phyloP scores from a whole-genome alignment of 805 yeast species.

The Crinitomyces ghanaensis region DNA sequence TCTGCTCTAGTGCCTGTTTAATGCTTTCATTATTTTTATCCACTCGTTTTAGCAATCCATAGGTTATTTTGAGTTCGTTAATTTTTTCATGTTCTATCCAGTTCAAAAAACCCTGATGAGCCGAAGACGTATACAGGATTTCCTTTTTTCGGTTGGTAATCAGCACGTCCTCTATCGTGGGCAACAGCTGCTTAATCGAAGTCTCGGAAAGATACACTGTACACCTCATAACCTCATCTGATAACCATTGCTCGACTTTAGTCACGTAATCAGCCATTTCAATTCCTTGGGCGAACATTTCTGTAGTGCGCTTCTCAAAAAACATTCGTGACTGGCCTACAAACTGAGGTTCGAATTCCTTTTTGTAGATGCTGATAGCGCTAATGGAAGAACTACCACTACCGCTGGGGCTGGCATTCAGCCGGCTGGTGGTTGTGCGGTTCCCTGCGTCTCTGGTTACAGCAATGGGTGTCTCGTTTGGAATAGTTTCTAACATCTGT shows the following conservation, averaged over 20 bases:
- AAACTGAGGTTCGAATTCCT: constrained; percentile 55
- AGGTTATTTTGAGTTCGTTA: constrained; percentile 36
- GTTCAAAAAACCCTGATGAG: constrained; percentile 47
- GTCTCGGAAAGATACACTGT: constrained; percentile 41
- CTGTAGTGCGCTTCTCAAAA: constrained; percentile 38
- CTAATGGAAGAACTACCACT: neutral
- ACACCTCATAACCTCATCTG: constrained; percentile 51
- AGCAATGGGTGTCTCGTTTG: constrained; percentile 25
- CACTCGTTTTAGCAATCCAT: constrained; percentile 40
- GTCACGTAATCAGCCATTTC: constrained; percentile 47
- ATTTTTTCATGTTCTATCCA: constrained; percentile 43
- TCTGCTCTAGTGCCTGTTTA: constrained; percentile 35
- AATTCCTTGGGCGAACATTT: constrained; percentile 29
- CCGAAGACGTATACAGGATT: constrained; percentile 39
- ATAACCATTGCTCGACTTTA: constrained; percentile 40
- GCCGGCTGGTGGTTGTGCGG: neutral
- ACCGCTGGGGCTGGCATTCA: neutral
- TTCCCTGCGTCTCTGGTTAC: no score
- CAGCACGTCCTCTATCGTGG: constrained; percentile 47
- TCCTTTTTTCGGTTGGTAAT: constrained; percentile 44
- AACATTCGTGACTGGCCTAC: constrained; percentile 43
- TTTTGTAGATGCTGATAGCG: constrained; percentile 36
- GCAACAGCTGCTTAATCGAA: constrained; percentile 43
- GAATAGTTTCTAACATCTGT: constrained; percentile 53
- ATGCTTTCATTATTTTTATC: constrained; percentile 42